A percentile compares a stretch with the other conserved stretches of the same genome.
Evolutionary conservation across 768 basidiomycete species (phyloP).

Genomic region (Kwoniella sp.): DNA sequence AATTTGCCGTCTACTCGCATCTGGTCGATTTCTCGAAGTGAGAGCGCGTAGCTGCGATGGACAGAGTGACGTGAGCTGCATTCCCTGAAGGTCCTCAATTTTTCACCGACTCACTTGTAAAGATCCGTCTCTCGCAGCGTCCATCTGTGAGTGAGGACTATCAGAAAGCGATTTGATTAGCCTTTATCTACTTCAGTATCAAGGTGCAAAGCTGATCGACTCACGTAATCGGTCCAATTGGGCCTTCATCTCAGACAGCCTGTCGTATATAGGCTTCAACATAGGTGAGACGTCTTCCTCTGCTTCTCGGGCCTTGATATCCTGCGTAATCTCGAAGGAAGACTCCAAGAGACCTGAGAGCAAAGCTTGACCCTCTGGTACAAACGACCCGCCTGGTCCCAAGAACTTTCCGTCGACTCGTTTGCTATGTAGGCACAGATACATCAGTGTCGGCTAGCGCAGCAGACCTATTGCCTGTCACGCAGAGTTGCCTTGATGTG

Average conservation of each 20-base stretch:
- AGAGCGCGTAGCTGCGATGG: conserved; percentile 76
- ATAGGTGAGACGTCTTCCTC: conserved; percentile 78
- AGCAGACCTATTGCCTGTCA: no score
- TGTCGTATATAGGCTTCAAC: conserved; percentile 89
- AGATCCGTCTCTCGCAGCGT: conserved; percentile 75
- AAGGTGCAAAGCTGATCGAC: conserved; percentile 19
- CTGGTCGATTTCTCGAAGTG: conserved; percentile 92
- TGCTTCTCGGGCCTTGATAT: conserved; percentile 84
- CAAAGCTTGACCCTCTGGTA: conserved; percentile 88
- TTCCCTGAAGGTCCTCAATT: not conserved
- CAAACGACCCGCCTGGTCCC: conserved; percentile 77
- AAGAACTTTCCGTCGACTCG: conserved; percentile 96
- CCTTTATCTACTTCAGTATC: no score
- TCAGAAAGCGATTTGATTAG: not conserved
- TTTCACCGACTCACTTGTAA: conserved; percentile 52
- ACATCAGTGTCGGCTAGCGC: not conserved
- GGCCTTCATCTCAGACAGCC: conserved; percentile 77
- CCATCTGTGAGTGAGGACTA: conserved; percentile 92
- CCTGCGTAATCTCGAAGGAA: conserved; percentile 92
- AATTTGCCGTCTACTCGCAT: conserved; percentile 98
- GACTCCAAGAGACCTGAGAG: conserved; percentile 92
- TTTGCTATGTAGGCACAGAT: conserved; percentile 62
- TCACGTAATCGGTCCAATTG: conserved; percentile 78
- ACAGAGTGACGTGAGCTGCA: not conserved
- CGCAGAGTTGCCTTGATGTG: no score